Base-by-base conservation (phyloP, 2,329 filamentous ascomycete genomes). In the Talaromyces islandicus region DNA sequence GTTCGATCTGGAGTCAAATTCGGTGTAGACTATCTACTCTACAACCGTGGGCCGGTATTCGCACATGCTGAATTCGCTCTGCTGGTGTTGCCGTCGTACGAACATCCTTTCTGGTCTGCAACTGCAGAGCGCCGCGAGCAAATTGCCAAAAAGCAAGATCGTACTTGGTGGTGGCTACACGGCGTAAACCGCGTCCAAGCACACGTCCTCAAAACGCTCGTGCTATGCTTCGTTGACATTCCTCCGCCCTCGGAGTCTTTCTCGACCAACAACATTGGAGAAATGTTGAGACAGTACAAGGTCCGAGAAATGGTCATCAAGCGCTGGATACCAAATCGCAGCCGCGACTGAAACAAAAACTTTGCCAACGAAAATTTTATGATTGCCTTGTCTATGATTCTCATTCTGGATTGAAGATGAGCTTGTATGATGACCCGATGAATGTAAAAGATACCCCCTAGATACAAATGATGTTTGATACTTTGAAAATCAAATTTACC, bases 1-100 rank as follows among this genome's bases (percentile, higher is more conserved):
- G 89, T 95, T 0, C 88, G 95, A 14, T 87, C 90, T 5, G 95
- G 94, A 38, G 88, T 96, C 71, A 99, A 99, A 71, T 99, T 99
- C 68, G 91, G 90, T 24, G 90, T 92, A 10, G 94, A 99, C 73
- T 97, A 91, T 79, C 79, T 99, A n/a, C 83, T 99, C 7, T 99
- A 99, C 76, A 88, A 91, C 60, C 88, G 92, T 21, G 94, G 94
- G 0, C 94, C 94, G 0, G 93, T 94, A 0, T 97, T 99, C 73
- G 87, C 91, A 24, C 94, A 99, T 71, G 94, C 94, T 24, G 92
- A 97, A 70, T 99, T 97, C 70, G 92, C 91, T 0, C 78, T 97
- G 50, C 81, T 93, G 25, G 85, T 99, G 46, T 71, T 97, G 3
- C 93, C 94, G 0, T 88, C 91, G 0, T 97, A 95, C 70, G 87